phyloP scores from a whole-genome alignment of 345 rosid genomes.

The Clausena lansium region DNA sequence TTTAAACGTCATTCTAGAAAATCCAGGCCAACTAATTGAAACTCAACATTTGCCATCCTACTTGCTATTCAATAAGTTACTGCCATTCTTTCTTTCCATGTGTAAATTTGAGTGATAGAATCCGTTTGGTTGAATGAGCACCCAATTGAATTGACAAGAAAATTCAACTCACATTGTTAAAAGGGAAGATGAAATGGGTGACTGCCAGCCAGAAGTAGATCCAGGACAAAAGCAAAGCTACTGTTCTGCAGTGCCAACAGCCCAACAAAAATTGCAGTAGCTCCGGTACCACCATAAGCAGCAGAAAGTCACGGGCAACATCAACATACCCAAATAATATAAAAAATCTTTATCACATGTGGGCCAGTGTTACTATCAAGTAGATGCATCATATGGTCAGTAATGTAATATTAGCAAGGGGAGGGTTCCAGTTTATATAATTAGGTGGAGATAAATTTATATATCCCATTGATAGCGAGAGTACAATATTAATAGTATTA shows the following conservation, averaged over 20 bases:
- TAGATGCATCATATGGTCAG: neutral
- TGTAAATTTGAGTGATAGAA: neutral
- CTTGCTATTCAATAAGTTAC: neutral
- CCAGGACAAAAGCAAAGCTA: neutral
- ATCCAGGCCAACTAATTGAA: neutral
- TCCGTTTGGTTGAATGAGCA: neutral
- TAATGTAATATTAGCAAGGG: too few relatives aligned
- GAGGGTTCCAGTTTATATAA: too few relatives aligned
- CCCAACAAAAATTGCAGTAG: conserved; percentile 13
- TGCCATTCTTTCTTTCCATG: neutral
- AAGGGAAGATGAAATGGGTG: neutral
- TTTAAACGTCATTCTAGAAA: too few relatives aligned
- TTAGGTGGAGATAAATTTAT: too few relatives aligned
- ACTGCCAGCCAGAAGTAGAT: neutral
- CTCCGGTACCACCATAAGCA: conserved; percentile 3
- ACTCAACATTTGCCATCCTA: neutral
- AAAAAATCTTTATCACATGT: conserved; percentile 15
- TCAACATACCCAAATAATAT: neutral
- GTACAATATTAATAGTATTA: too few relatives aligned
- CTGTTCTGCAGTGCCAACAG: neutral
- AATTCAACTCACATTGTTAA: neutral
- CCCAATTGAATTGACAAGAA: neutral
- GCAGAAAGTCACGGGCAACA: conserved; percentile 32
- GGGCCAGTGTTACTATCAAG: neutral
- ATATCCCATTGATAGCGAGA: too few relatives aligned